Evolutionary conservation across 176 grass and related monocot genomes (phyloP).

Genomic region (Carex kokanica): DNA sequence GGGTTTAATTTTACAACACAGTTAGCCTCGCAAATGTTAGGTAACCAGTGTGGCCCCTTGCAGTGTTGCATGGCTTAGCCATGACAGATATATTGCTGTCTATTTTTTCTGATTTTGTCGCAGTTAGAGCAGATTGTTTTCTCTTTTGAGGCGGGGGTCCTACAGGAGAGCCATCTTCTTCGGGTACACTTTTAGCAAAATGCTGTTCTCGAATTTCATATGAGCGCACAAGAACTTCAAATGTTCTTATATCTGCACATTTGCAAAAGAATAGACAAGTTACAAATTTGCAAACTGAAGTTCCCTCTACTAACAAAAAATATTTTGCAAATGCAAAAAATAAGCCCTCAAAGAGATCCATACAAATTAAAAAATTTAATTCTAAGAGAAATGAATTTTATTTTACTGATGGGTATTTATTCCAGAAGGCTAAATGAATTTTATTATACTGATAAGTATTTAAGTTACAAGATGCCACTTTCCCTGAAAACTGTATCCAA

Average conservation of each 20-base stretch:
- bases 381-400: neutral
- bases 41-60: conserved; percentile 85
- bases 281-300: neutral
- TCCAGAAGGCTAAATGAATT: neutral
- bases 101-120: conserved; percentile 22
- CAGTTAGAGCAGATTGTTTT: conserved; percentile 25
- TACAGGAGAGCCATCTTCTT: conserved; percentile 28
- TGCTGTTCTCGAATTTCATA: conserved; percentile 62
- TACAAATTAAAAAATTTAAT: neutral
- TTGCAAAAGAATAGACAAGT: neutral
- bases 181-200: conserved; percentile 25
- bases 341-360: neutral
- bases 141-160: conserved; percentile 59
- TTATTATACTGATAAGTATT: neutral
- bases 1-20: conserved; percentile 27
- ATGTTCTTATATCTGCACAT: conserved; percentile 83
- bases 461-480: neutral
- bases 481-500: neutral
- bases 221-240: conserved; percentile 71
- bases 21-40: conserved; percentile 71
- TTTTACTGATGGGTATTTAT: neutral
- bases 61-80: conserved; percentile 56
- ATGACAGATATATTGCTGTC: conserved; percentile 38
- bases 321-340: neutral
- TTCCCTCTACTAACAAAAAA: neutral